A percentile compares a stretch with the other conserved stretches of the same genome.
Evolutionary conservation across 176 grass and related monocot species (phyloP).

Genomic region (Otatea glauca): DNA sequence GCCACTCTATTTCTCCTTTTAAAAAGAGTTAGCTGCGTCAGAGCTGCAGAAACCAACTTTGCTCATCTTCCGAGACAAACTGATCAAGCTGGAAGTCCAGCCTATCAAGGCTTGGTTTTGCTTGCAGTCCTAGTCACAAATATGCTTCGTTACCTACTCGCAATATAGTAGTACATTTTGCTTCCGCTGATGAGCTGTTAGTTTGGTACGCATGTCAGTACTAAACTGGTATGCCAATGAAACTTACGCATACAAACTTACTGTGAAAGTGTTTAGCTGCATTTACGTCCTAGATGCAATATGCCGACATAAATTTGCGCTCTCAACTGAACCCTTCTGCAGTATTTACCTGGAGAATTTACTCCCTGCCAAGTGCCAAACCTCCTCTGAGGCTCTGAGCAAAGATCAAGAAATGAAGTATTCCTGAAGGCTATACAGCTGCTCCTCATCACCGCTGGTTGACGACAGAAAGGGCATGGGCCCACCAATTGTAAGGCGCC

Average conservation of each 20-base stretch:
- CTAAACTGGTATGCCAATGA: neutral
- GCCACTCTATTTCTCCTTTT: neutral
- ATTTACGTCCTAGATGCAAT: neutral
- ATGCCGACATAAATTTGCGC: neutral
- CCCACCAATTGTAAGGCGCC: no score
- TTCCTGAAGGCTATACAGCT: neutral
- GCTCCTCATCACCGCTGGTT: neutral
- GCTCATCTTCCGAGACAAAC: neutral
- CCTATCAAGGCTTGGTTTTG: neutral
- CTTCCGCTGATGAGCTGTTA: conserved; percentile 18
- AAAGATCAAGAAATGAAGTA: neutral
- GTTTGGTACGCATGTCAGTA: conserved; percentile 38
- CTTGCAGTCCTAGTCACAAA: neutral
- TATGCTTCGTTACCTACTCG: neutral
- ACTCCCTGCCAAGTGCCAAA: neutral
- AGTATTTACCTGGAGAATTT: neutral
- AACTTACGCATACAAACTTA: neutral
- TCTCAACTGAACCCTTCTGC: neutral
- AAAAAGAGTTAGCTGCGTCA: neutral
- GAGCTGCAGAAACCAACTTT: neutral
- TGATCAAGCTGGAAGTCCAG: neutral
- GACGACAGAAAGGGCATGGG: neutral
- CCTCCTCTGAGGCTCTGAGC: no score
- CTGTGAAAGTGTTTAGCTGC: neutral
- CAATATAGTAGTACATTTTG: conserved; percentile 4